Percentiles rank a stretch among this genome's conserved stretches.
These are phyloP conservation scores for Candida silvicultrix DNA, from an alignment of 805 yeast genomes.

Conservation along the genomic window DNA sequence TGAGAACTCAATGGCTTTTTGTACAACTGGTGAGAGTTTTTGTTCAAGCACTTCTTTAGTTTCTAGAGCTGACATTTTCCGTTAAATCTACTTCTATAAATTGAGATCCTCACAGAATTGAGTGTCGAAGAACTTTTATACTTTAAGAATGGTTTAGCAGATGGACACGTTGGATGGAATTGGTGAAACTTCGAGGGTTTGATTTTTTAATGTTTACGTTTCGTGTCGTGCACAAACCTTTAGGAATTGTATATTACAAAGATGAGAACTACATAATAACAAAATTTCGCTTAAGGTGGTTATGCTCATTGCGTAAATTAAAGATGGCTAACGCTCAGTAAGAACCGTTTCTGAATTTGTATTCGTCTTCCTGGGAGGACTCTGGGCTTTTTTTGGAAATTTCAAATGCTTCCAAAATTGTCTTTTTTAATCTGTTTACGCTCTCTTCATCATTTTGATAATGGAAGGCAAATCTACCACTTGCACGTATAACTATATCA, in stretches of 20 bases:
- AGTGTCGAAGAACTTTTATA: not conserved
- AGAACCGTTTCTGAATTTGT: not conserved
- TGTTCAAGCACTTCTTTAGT: constrained; percentile 13
- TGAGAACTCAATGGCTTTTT: constrained; percentile 36
- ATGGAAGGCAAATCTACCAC: constrained; percentile 41
- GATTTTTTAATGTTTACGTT: not conserved
- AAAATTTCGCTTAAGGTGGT: not conserved
- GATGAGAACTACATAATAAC: not conserved
- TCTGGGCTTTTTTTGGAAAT: constrained; percentile 5
- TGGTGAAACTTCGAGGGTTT: not conserved
- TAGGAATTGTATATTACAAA: not conserved
- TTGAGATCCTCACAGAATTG: not conserved
- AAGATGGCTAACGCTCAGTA: not conserved
- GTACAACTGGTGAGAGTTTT: constrained; percentile 19
- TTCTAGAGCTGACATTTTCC: constrained; percentile 8
- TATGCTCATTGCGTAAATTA: no score
- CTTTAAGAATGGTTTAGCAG: not conserved
- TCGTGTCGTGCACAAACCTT: not conserved
- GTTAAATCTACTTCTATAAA: not conserved
- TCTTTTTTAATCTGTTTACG: constrained; percentile 17
- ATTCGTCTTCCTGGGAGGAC: not conserved
- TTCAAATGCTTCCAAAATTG: constrained; percentile 31
- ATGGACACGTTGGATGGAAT: not conserved
- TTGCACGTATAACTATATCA: constrained; percentile 41
- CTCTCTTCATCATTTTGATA: constrained; percentile 18